phyloP scores from a whole-genome alignment of 305 asterid species.

The Rubia balearica region DNA sequence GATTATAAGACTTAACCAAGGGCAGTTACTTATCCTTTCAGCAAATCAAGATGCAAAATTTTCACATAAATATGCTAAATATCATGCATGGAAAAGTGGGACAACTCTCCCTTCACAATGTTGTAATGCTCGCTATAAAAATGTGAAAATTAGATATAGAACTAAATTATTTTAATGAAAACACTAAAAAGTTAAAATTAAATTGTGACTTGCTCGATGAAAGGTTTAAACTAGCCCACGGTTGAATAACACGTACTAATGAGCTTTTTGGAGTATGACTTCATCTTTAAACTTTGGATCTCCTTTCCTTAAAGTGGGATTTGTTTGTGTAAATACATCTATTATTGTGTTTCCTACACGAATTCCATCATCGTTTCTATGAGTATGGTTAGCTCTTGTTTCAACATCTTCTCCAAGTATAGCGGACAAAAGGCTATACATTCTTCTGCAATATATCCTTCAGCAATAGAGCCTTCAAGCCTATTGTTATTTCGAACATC shows the following conservation, averaged over 20 bases:
- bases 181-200: too few relatives aligned
- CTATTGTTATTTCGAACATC: background rate
- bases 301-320: background rate
- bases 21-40: background rate
- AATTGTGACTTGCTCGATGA: too few relatives aligned
- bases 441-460: background rate
- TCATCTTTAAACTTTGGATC: background rate
- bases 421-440: background rate
- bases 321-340: background rate
- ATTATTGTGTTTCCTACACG: background rate
- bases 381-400: background rate
- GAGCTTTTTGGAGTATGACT: too few relatives aligned
- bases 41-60: background rate
- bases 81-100: background rate
- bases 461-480: background rate
- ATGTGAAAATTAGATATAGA: too few relatives aligned
- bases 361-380: slow-evolving; percentile 1
- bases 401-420: background rate
- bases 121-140: background rate
- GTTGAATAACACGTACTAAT: too few relatives aligned
- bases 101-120: background rate
- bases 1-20: too few relatives aligned
- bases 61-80: background rate
- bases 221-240: too few relatives aligned
- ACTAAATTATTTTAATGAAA: too few relatives aligned